Evolutionary conservation across 2,329 filamentous ascomycete species (phyloP), one percentile per base, ranked within the genome.

Genomic region (Penicillium capsulatum): DNA sequence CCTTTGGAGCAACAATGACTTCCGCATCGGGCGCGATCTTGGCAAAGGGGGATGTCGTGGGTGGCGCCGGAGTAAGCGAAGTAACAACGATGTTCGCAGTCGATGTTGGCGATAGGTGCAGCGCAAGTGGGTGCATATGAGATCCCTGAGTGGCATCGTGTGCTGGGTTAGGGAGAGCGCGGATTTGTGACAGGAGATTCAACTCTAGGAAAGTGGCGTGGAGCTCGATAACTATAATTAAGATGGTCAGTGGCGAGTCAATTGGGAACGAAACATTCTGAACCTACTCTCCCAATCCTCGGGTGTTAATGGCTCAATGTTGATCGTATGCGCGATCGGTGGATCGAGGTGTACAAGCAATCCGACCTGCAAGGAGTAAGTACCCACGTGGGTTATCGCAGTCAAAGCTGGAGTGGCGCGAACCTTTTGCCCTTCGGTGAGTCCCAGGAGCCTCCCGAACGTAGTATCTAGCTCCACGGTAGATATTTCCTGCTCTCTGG

Each of bases 1-100:
- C 84, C 69, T 98, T 98, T 1, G 92, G 92, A 3, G 92, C 92
- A 44, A 98, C 92, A 50, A 97, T 94, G 34, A 98, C 90, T 66
- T 98, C 92, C 15, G 91, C 91, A 60, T 97, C 89, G 0, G 90
- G 86, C 0, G 87, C 85, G 35, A 98, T 86, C 65, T 96, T 97
- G 17, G 86, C 88, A 60, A 98, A 98, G 0, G 86, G 76, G 2
- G 80, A 76, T 34, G 81, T 78, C 2, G 79, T 71, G 2, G 84
- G 65, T 3, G 82, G 80, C 1, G 80, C 72, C 1, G 92, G 92
- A 1, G 84, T 80, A n/a, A 98, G 72, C 1, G 87, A 89, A 5
- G 87, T 80, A 7, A 97, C 79, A 40, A 82, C 81, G 47, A 98
- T 89, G 58, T 90, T 96, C 7, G 92, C 94, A 2, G 91, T 95